Percentiles rank a stretch among this genome's conserved stretches.
Conservation (phyloP, 2,329 filamentous ascomycete genomes). For the Fusarium pseudocircinatum region DNA sequence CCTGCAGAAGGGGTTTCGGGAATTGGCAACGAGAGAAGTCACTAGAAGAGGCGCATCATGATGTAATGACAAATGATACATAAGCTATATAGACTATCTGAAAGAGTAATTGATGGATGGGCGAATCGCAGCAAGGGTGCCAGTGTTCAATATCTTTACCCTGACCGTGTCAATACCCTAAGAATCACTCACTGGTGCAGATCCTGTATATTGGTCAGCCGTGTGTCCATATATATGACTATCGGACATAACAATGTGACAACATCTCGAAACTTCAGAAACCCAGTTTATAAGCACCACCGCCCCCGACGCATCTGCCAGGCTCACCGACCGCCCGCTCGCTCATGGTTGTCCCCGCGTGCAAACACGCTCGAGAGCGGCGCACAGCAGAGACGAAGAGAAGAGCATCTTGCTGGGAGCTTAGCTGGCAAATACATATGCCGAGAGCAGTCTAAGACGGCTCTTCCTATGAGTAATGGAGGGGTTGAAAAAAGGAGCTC, state of each 20-base stretch:
- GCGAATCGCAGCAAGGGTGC: conserved; percentile 15
- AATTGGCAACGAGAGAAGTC: conserved; percentile 1
- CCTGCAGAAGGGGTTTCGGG: neutral
- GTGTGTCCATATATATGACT: neutral
- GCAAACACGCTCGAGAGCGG: conserved; percentile 48
- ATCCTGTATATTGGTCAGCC: conserved; percentile 35
- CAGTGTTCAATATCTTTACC: neutral
- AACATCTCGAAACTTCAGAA: conserved; percentile 53
- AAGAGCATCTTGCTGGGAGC: conserved; percentile 33
- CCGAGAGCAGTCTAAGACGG: conserved; percentile 56
- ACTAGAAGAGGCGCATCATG: neutral
- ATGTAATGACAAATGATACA: conserved; percentile 19
- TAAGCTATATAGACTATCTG: conserved; percentile 32
- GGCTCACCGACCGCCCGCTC: conserved; percentile 37
- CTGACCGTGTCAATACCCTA: neutral
- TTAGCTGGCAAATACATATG: conserved; percentile 35
- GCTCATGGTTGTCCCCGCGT: conserved; percentile 42
- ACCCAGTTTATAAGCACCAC: conserved; percentile 59
- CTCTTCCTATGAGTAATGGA: conserved; percentile 55
- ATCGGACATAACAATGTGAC: conserved; percentile 1
- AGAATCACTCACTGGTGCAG: neutral
- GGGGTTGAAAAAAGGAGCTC: conserved; percentile 53
- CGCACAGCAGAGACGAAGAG: conserved; percentile 31
- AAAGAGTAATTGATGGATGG: conserved; percentile 20
- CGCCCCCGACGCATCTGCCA: conserved; percentile 49